Percentiles rank a stretch among this genome's conserved stretches.
phyloP scores from a whole-genome alignment of 805 yeast genomes.

The Lachancea thermotolerans region DNA sequence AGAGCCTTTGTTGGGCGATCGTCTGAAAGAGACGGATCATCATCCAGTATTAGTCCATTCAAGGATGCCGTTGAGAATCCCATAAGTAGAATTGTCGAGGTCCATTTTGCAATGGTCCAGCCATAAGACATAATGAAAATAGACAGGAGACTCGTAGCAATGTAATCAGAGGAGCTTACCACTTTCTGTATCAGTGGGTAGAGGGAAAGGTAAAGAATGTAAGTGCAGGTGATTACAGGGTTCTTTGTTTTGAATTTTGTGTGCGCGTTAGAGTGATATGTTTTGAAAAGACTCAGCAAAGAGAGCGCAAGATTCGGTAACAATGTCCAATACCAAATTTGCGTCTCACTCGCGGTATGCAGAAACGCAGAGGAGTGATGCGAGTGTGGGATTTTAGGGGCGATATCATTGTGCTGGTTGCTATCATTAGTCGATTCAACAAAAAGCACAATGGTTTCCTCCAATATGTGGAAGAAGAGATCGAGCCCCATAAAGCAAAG shows the following conservation, averaged over 20 bases:
- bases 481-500: slow-evolving; percentile 89
- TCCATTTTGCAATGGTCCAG: slow-evolving; percentile 30
- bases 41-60: slow-evolving; percentile 18
- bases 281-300: slow-evolving; percentile 20
- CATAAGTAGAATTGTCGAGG: slow-evolving; percentile 28
- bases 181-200: slow-evolving; percentile 22
- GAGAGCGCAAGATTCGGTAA: slow-evolving; percentile 18
- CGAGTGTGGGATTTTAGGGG: slow-evolving; percentile 29
- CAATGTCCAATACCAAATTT: slow-evolving; percentile 24
- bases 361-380: slow-evolving; percentile 19
- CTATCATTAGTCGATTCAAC: slow-evolving; percentile 25
- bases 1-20: slow-evolving; percentile 1
- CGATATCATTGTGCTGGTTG: slow-evolving; percentile 28
- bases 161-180: slow-evolving; percentile 23
- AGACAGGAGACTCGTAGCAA: slow-evolving; percentile 25
- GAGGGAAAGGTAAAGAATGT: slow-evolving; percentile 23
- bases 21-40: slow-evolving; percentile 6
- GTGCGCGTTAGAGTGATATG: slow-evolving; percentile 23
- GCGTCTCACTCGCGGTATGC: slow-evolving; percentile 10
- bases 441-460: slow-evolving; percentile 50
- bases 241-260: slow-evolving; percentile 29
- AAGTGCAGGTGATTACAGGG: slow-evolving; percentile 28
- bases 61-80: slow-evolving; percentile 30
- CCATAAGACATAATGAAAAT: slow-evolving; percentile 28
- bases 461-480: slow-evolving; percentile 77